Base-by-base conservation (phyloP, 2,329 filamentous ascomycete genomes). In the Harringtonia aguacate region DNA sequence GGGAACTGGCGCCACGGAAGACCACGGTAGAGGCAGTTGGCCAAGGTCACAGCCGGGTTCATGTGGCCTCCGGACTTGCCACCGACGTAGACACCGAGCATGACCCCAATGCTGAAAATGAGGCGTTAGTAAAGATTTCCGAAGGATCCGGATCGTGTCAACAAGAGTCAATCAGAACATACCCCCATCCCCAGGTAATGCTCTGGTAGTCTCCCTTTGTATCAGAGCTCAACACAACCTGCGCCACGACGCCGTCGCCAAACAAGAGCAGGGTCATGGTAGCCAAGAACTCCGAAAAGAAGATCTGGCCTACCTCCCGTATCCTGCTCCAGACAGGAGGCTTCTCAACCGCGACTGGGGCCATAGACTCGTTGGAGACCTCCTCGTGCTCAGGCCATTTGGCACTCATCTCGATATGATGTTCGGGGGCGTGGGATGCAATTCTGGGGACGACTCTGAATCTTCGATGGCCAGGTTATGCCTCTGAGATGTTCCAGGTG, bases 211-310 rank as follows among this genome's bases (percentile, higher is more conserved):
- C 57, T 35, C 73, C 73, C 53, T 70, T 73, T 14, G 55, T 55
- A 22, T 55, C 58, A 4, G 58, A 58, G 46, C 75, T 79, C 13
- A 86, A 67, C 0, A 77, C 63, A 1, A 84, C 80, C 58, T 86
- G 82, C 4, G 81, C 81, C 18, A 85, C 77, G 44, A 77, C 76
- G n/a, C 79, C 81, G 48, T 85, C 75, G 4, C 81, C 81, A 53
- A 86, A 86, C 34, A 85, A 61, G 46, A 86, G 66, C 49, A 86
- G 60, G 44, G 81, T 70, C 64, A 86, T 79, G 13, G 76, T 80
- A 8, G 79, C 80, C 40, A 81, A 72, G 61, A 84, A 84, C 52
- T 85, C 79, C 1, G 77, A 75, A 50, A 84, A 76, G 2, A 71
- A 72, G 49, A 83, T 78, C 46, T 72, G 68, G 31, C 73, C 63